Evolutionary conservation across 495 filamentous ascomycete genomes (phyloP).

Genomic region (Neurospora tetraspora): DNA sequence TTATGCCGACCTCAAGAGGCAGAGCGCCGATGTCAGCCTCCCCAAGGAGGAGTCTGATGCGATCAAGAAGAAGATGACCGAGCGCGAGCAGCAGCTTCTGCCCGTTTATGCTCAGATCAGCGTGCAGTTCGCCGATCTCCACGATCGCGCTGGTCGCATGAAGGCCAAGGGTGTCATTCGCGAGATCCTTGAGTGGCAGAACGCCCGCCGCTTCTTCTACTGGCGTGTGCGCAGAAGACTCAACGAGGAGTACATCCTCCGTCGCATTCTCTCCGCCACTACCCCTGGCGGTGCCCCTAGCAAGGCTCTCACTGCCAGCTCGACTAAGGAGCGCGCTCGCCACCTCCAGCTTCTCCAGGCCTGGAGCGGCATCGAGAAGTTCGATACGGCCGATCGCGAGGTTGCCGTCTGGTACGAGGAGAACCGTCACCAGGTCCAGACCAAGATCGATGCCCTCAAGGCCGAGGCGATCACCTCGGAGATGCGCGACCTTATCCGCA

Average conservation of each 20-base stretch:
- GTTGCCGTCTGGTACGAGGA: slow-evolving; percentile 98
- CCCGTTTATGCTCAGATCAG: slow-evolving; percentile 91
- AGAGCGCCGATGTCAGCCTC: slow-evolving; percentile 56
- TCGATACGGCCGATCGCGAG: slow-evolving; percentile 65
- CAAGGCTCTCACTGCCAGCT: slow-evolving; percentile 29
- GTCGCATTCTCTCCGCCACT: slow-evolving; percentile 60
- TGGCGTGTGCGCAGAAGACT: slow-evolving; percentile 96
- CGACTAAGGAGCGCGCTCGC: slow-evolving; percentile 42
- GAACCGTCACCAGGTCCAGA: slow-evolving; percentile 69
- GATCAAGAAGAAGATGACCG: slow-evolving; percentile 78
- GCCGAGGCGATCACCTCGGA: slow-evolving; percentile 66
- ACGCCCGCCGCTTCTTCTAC: slow-evolving; percentile 98
- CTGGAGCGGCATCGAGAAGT: slow-evolving; percentile 65
- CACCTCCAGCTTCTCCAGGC: slow-evolving; percentile 62
- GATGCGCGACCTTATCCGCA: slow-evolving; percentile 64
- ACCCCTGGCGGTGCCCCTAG: slow-evolving; percentile 17
- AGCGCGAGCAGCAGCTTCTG: slow-evolving; percentile 78
- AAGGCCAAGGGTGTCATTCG: slow-evolving; percentile 93
- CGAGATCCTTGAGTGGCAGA: slow-evolving; percentile 68
- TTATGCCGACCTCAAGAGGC: slow-evolving; percentile 74
- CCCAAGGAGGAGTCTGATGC: slow-evolving; percentile 60
- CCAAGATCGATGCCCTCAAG: slow-evolving; percentile 72
- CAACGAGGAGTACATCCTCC: slow-evolving; percentile 92
- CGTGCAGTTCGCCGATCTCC: slow-evolving; percentile 90
- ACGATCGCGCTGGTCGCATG: slow-evolving; percentile 97